phyloP scores from a whole-genome alignment of 768 basidiomycete genomes.

The Baorangia bicolor region DNA sequence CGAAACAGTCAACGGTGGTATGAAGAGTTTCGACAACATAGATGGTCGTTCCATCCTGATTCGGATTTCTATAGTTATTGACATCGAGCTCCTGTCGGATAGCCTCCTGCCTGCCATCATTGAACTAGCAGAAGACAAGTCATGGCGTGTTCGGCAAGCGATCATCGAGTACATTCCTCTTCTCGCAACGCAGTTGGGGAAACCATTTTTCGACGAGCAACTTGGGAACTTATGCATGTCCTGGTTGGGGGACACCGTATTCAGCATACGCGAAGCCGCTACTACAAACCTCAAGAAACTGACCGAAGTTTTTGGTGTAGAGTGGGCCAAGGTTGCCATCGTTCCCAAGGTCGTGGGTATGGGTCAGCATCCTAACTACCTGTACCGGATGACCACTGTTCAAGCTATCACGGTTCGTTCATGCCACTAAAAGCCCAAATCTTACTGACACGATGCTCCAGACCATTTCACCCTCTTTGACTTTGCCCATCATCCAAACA shows the following conservation, averaged over 20 bases:
- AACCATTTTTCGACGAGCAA: conserved; percentile 96
- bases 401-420: conserved; percentile 90
- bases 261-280: conserved; percentile 97
- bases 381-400: conserved; percentile 98
- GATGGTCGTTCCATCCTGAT: conserved; percentile 7
- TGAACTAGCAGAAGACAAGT: conserved; percentile 97
- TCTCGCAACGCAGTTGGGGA: conserved; percentile 95
- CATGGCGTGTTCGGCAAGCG: conserved; percentile 98
- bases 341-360: conserved; percentile 97
- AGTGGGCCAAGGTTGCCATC: conserved; percentile 92
- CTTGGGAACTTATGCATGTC: conserved; percentile 97
- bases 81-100: conserved; percentile 91
- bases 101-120: conserved; percentile 97
- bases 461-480: conserved; percentile 95
- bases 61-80: conserved; percentile 68
- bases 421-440: not conserved
- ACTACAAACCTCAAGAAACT: conserved; percentile 95
- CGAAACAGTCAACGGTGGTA: conserved; percentile 91
- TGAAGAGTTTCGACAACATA: conserved; percentile 23
- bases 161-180: conserved; percentile 99
- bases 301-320: conserved; percentile 97
- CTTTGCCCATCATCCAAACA: conserved; percentile 75
- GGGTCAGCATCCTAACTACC: conserved; percentile 95
- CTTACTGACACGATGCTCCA: conserved; percentile 34
- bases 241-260: conserved; percentile 98